These are phyloP conservation scores for Kuraishia piskuri DNA, from an alignment of 805 yeast species.

Conservation along the genomic window DNA sequence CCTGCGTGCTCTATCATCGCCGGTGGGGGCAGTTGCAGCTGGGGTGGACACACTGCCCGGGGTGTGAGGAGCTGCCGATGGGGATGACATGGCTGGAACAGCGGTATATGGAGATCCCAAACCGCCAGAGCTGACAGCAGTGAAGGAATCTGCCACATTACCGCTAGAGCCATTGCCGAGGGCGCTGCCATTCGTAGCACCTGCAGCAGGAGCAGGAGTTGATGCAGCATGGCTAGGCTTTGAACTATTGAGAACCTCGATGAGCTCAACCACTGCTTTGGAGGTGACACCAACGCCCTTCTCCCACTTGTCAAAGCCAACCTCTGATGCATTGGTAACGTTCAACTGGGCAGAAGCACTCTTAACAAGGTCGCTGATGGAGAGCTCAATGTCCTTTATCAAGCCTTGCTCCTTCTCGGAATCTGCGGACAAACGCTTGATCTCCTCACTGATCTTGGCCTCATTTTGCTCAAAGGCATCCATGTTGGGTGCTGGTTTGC, in stretches of 20 bases:
- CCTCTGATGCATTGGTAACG: constrained; percentile 23
- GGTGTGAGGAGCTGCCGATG: constrained; percentile 13
- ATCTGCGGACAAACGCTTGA: constrained; percentile 42
- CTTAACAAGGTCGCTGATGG: constrained; percentile 51
- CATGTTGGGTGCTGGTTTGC: constrained; percentile 43
- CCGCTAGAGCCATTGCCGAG: background rate
- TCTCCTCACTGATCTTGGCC: constrained; percentile 40
- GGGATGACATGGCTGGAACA: constrained; percentile 9
- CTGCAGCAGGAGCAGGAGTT: constrained; percentile 5
- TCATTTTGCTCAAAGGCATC: constrained; percentile 48
- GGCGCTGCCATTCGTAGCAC: background rate
- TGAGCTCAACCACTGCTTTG: constrained; percentile 51
- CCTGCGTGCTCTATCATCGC: constrained; percentile 69
- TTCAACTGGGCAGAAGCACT: constrained; percentile 27
- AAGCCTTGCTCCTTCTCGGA: constrained; percentile 47
- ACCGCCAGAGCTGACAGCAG: constrained; percentile 1
- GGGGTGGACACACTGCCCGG: constrained; percentile 9
- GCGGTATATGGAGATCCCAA: constrained; percentile 1
- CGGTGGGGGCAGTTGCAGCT: constrained; percentile 18
- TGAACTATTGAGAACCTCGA: constrained; percentile 39
- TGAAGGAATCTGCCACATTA: constrained; percentile 3
- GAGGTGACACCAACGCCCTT: constrained; percentile 69
- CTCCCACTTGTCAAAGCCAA: constrained; percentile 69
- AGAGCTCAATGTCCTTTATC: constrained; percentile 62
- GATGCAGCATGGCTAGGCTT: constrained; percentile 13